Conservation (phyloP, 331 rosid genomes). For the Quercus lobata region DNA sequence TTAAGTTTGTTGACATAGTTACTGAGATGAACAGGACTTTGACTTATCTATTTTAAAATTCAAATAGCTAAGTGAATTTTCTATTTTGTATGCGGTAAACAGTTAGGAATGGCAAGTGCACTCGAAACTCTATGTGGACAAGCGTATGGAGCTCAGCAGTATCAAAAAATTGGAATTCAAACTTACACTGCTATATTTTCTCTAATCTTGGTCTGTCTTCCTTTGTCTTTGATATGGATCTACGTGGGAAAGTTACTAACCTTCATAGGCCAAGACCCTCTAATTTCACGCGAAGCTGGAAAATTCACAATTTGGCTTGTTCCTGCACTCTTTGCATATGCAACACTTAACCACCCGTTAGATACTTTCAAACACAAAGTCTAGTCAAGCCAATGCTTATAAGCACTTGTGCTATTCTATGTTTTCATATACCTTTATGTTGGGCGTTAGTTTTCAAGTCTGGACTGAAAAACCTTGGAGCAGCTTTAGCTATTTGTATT, state of each 20-base stretch:
- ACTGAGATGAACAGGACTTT: background rate
- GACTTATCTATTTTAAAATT: background rate
- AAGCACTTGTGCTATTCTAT: slow-evolving; percentile 28
- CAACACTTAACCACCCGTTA: slow-evolving; percentile 35
- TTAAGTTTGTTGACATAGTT: background rate
- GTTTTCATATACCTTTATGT: slow-evolving; percentile 55
- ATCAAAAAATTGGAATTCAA: slow-evolving; percentile 47
- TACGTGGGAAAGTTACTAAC: slow-evolving; percentile 41
- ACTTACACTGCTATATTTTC: slow-evolving; percentile 53
- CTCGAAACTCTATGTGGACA: slow-evolving; percentile 71
- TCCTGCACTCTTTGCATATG: slow-evolving; percentile 59
- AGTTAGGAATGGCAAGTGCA: slow-evolving; percentile 65
- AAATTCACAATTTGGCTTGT: slow-evolving; percentile 46
- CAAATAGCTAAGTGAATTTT: slow-evolving; percentile 1
- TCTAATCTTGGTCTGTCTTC: slow-evolving; percentile 38
- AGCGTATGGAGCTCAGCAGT: slow-evolving; percentile 65
- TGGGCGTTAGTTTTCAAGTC: slow-evolving; percentile 58
- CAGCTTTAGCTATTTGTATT: slow-evolving; percentile 52
- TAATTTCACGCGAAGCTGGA: slow-evolving; percentile 57
- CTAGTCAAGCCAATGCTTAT: slow-evolving; percentile 47
- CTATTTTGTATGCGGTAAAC: slow-evolving; percentile 8
- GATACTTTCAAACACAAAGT: slow-evolving; percentile 58
- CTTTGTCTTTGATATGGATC: slow-evolving; percentile 49
- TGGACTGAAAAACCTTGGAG: slow-evolving; percentile 43
- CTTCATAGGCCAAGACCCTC: slow-evolving; percentile 63